phyloP scores from a whole-genome alignment of 352 stramenopile species.

The Phytophthora colocasiae region DNA sequence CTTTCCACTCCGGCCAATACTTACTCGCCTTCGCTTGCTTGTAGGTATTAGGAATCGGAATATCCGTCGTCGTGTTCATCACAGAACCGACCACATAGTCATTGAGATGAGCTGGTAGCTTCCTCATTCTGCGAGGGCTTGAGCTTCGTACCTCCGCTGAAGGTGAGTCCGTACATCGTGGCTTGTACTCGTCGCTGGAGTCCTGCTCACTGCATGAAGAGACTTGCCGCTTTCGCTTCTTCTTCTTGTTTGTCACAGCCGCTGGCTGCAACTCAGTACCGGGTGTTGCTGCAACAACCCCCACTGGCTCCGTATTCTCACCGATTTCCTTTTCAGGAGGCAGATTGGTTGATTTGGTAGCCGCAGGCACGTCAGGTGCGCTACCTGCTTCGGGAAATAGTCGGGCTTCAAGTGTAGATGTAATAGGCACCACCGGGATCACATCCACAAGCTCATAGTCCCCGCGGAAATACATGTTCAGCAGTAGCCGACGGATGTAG shows the following conservation, averaged over 20 bases:
- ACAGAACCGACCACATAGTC: slow-evolving; percentile 15
- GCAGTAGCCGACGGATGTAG: slow-evolving; percentile 14
- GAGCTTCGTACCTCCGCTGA: not conserved
- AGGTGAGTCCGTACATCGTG: not conserved
- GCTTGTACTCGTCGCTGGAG: not conserved
- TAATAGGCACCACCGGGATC: slow-evolving; percentile 11
- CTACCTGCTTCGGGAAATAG: slow-evolving; percentile 4
- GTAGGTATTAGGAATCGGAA: too few species aligned
- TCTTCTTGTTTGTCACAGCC: not conserved
- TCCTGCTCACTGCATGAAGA: not conserved
- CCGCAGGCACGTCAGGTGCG: not conserved
- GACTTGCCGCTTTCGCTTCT: not conserved
- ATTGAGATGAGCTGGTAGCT: too few species aligned
- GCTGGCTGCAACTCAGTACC: too few species aligned
- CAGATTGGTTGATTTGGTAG: too few species aligned
- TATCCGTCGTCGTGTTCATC: slow-evolving; percentile 3
- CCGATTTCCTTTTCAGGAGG: too few species aligned
- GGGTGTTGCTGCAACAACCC: too few species aligned
- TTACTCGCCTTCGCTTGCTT: too few species aligned
- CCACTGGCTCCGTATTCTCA: too few species aligned
- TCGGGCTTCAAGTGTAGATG: not conserved
- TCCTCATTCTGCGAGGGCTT: not conserved
- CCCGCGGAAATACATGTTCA: slow-evolving; percentile 6
- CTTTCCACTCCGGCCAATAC: too few species aligned
- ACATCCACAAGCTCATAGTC: slow-evolving; percentile 4